phyloP scores from a whole-genome alignment of 177 flowering plant genomes.

The Telopea speciosissima region DNA sequence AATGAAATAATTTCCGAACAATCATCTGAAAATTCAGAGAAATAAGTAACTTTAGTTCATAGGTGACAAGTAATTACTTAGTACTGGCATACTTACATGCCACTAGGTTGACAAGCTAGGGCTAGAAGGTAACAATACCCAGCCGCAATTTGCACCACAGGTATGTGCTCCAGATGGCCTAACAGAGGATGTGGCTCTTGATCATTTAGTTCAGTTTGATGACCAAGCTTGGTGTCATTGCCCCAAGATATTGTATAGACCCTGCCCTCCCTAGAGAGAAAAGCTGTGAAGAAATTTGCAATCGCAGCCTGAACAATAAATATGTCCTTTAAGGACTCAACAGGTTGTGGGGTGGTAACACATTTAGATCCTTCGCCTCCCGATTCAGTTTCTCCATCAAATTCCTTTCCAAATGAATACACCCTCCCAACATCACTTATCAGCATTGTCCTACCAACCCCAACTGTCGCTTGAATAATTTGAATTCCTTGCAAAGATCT shows the following conservation, averaged over 20 bases:
- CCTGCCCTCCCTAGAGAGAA: conserved; percentile 88
- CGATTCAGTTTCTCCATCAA: conserved; percentile 81
- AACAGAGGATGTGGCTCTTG: conserved; percentile 66
- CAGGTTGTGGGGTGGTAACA: conserved; percentile 61
- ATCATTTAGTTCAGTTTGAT: conserved; percentile 78
- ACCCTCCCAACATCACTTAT: conserved; percentile 83
- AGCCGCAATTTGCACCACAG: conserved; percentile 94
- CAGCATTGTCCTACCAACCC: conserved; percentile 88
- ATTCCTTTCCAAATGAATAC: conserved; percentile 86
- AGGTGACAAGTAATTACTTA: background rate
- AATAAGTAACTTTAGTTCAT: background rate
- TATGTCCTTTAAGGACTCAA: conserved; percentile 75
- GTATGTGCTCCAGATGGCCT: conserved; percentile 78
- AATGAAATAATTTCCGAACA: background rate
- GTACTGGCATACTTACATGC: conserved; percentile 55
- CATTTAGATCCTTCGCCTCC: conserved; percentile 55
- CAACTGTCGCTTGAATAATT: conserved; percentile 91
- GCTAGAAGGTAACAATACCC: conserved; percentile 98
- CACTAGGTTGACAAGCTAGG: conserved; percentile 80
- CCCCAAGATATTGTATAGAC: conserved; percentile 99
- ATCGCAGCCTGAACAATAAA: conserved; percentile 96
- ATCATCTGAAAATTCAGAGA: background rate
- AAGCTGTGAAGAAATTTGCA: conserved; percentile 91
- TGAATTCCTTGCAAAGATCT: conserved; percentile 90
- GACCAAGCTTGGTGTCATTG: conserved; percentile 70